A percentile compares a stretch with the other conserved stretches of the same genome.
These are phyloP conservation scores for Lodderomyces theae DNA, from an alignment of 1,139 yeast genomes.

Conservation along the genomic window DNA sequence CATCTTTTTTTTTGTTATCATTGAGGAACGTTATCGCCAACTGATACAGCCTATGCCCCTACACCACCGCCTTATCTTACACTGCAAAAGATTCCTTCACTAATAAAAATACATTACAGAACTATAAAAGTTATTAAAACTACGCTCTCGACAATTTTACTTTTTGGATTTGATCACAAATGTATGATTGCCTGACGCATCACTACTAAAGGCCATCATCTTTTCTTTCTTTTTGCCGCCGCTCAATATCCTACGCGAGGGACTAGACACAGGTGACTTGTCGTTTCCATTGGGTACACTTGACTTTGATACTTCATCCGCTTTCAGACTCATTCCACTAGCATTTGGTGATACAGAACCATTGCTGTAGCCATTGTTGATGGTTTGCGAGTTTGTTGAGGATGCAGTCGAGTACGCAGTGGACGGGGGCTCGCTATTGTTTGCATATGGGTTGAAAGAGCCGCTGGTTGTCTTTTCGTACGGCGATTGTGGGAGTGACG, in stretches of 20 bases:
- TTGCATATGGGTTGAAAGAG: slow-evolving; percentile 1
- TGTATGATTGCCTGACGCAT: slow-evolving; percentile 42
- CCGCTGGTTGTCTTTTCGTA: background rate
- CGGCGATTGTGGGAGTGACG: slow-evolving; percentile 10
- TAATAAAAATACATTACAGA: background rate
- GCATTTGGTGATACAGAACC: slow-evolving; percentile 11
- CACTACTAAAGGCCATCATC: slow-evolving; percentile 44
- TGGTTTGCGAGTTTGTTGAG: slow-evolving; percentile 5
- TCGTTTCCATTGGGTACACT: background rate
- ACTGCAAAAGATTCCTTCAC: too few relatives aligned
- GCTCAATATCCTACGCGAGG: slow-evolving; percentile 26
- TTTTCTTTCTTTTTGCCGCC: slow-evolving; percentile 26
- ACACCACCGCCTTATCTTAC: too few relatives aligned
- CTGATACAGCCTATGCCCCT: too few relatives aligned
- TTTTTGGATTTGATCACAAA: slow-evolving; percentile 40
- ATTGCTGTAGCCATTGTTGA: slow-evolving; percentile 3
- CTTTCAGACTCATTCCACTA: slow-evolving; percentile 10
- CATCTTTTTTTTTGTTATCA: background rate
- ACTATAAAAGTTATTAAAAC: too few relatives aligned
- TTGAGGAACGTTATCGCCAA: too few relatives aligned
- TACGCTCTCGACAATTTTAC: slow-evolving; percentile 10
- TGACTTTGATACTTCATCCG: slow-evolving; percentile 15
- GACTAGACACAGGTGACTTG: slow-evolving; percentile 21
- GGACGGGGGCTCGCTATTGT: slow-evolving; percentile 3
- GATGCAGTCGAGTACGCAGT: slow-evolving; percentile 11